Evolutionary conservation across 768 basidiomycete genomes (phyloP).

Genomic region (Termitomyces sp.): DNA sequence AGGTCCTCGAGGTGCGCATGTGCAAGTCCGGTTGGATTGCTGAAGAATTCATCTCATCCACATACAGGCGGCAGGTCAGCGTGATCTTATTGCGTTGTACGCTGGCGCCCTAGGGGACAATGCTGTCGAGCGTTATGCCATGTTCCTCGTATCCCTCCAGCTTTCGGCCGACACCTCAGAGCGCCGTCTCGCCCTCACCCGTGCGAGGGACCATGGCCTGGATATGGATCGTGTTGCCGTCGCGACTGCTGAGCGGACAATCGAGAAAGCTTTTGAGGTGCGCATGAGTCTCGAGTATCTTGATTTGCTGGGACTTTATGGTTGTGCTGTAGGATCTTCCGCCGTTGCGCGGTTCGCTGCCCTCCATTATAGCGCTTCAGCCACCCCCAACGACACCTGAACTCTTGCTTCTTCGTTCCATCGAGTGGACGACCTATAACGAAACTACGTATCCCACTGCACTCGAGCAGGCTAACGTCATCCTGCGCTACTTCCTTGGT

Average conservation of each 20-base stretch:
- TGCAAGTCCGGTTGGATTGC: neutral
- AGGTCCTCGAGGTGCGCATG: constrained; percentile 70
- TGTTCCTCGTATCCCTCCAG: constrained; percentile 78
- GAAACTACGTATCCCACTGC: constrained; percentile 72
- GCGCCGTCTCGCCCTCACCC: constrained; percentile 61
- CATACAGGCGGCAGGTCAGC: constrained; percentile 61
- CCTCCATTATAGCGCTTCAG: constrained; percentile 54
- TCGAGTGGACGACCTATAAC: constrained; percentile 89
- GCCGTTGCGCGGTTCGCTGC: constrained; percentile 47
- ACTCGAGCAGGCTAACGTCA: constrained; percentile 81
- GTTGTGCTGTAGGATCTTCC: constrained; percentile 39
- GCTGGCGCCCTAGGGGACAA: constrained; percentile 87
- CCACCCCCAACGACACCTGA: constrained; percentile 53
- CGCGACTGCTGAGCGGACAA: constrained; percentile 72
- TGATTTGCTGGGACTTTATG: neutral
- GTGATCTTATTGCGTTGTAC: constrained; percentile 89
- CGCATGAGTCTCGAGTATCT: constrained; percentile 7
- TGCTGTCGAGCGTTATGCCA: constrained; percentile 86
- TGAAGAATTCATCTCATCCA: neutral
- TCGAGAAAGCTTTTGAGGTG: constrained; percentile 65
- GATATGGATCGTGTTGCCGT: constrained; percentile 77
- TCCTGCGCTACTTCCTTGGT: constrained; percentile 89
- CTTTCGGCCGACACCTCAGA: constrained; percentile 58
- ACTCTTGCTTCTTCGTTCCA: constrained; percentile 67
- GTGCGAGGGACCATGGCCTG: constrained; percentile 80